Percentiles rank a stretch among this genome's conserved stretches.
Evolutionary conservation across 768 basidiomycete species (phyloP).

Genomic region (Galerina sulciceps): DNA sequence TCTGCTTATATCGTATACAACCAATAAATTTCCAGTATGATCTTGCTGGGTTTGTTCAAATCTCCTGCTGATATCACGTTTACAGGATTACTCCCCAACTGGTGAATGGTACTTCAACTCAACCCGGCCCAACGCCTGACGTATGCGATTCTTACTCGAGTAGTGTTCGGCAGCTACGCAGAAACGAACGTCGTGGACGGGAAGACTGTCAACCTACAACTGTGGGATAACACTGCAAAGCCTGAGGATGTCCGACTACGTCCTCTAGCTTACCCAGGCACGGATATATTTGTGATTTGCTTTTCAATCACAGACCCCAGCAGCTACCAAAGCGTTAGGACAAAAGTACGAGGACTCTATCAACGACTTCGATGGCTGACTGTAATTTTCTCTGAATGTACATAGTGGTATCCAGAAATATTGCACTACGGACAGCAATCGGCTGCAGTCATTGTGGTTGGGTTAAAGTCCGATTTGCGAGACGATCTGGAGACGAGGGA

Average conservation of each 20-base stretch:
- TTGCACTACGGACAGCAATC: background rate
- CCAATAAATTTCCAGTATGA: background rate
- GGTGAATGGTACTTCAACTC: background rate
- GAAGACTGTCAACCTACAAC: background rate
- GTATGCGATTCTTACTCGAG: background rate
- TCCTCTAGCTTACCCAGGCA: background rate
- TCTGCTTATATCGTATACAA: background rate
- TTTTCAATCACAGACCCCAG: background rate
- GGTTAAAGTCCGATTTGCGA: background rate
- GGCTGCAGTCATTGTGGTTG: background rate
- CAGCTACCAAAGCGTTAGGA: constrained; percentile 1
- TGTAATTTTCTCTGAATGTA: background rate
- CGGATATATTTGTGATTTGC: background rate
- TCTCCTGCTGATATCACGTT: background rate
- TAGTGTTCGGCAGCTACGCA: background rate
- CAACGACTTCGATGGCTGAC: background rate
- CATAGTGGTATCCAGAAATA: constrained; percentile 1
- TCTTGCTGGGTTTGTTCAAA: background rate
- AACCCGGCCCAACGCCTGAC: no score
- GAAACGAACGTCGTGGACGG: background rate
- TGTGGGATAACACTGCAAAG: background rate
- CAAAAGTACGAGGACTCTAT: background rate
- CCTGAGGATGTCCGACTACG: background rate
- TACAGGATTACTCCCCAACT: background rate
- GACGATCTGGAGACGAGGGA: background rate